Evolutionary conservation across 768 basidiomycete species (phyloP), one percentile per base, ranked within the genome.

Genomic region (Lentinus brumalis): DNA sequence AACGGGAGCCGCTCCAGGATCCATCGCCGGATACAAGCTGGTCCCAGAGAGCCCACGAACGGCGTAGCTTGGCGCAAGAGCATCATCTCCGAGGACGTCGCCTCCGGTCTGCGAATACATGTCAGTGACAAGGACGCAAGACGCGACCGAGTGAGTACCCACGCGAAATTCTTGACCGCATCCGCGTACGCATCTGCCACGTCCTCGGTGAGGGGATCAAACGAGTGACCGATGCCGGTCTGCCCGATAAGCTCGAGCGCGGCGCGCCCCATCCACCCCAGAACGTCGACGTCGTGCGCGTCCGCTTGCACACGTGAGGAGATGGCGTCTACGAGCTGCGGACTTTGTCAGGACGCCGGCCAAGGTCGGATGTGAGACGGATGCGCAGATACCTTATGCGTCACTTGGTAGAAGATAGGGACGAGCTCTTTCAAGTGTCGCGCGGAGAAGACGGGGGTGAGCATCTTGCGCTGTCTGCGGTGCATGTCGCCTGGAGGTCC

Each of bases 1-100:
- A 67, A 73, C 1, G 81, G 81, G 14, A 76, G 53, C 26, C 67
- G 32, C 47, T 76, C 65, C 0, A 79, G 66, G 0, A 79, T 8
- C 50, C 68, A 72, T n/a, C 76, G 70, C 11, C 76, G 68, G 44
- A 81, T 65, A 31, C 59, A 56, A 0, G 70, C 68, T 5, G 68
- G 65, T 11, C 66, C 61, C 5, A 68, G 21, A 16, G 55, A 57
- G 6, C 16, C 31, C 30, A 64, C 21, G 18, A 65, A 52, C 9
- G 69, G 69, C 31, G 66, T 21, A 15, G 67, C 31, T 6, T 60
- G 58, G 16, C 65, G 53, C 14, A 56, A 57, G n/a, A 69, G 31
- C 18, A 61, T 42, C 31, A 63, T 31, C 45, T 50, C 31, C 8
- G 55, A 41, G 26, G 9, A 40, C 35, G 56, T 55, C 16, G 44